A percentile compares a stretch with the other conserved stretches of the same genome.
Evolutionary conservation across 139 green algal species (phyloP).

Genomic region (Chlorella sp.): DNA sequence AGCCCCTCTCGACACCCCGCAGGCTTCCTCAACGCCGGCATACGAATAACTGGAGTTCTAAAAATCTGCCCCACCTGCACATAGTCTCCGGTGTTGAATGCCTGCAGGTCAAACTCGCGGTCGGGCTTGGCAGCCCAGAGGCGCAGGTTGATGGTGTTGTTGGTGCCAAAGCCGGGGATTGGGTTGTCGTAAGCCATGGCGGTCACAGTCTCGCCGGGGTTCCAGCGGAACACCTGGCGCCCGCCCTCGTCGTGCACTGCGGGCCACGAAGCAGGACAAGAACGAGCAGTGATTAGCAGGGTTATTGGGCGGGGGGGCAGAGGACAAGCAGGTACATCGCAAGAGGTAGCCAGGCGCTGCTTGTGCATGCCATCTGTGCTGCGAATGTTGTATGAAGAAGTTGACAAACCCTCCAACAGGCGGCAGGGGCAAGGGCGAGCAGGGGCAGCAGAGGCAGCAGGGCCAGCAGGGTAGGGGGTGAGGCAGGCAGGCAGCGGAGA

Average conservation of each 20-base stretch:
- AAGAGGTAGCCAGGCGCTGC: no score
- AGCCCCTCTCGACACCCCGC: background rate
- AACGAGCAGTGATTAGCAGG: background rate
- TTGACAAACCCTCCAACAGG: slow-evolving; percentile 78
- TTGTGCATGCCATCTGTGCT: no score
- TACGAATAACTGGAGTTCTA: no score
- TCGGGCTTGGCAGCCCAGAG: slow-evolving; percentile 96
- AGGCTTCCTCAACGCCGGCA: no score
- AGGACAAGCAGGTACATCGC: no score
- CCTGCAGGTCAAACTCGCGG: slow-evolving; percentile 97
- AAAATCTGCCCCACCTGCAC: slow-evolving; percentile 67
- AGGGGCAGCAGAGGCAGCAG: background rate
- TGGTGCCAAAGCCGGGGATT: slow-evolving; percentile 97
- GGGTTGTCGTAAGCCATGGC: slow-evolving; percentile 98
- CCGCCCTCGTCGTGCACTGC: slow-evolving; percentile 76
- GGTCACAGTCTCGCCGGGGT: slow-evolving; percentile 91
- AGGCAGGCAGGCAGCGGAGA: no score
- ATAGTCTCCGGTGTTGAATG: slow-evolving; percentile 97
- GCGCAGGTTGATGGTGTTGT: slow-evolving; percentile 98
- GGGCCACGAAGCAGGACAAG: background rate
- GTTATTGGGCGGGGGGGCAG: background rate
- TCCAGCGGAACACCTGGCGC: slow-evolving; percentile 92
- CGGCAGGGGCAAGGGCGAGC: no score
- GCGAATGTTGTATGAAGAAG: no score
- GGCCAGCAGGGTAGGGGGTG: background rate